Percentiles rank a stretch among this genome's conserved stretches.
phyloP scores from a whole-genome alignment of 495 filamentous ascomycete genomes.

The Xylaria grammica region DNA sequence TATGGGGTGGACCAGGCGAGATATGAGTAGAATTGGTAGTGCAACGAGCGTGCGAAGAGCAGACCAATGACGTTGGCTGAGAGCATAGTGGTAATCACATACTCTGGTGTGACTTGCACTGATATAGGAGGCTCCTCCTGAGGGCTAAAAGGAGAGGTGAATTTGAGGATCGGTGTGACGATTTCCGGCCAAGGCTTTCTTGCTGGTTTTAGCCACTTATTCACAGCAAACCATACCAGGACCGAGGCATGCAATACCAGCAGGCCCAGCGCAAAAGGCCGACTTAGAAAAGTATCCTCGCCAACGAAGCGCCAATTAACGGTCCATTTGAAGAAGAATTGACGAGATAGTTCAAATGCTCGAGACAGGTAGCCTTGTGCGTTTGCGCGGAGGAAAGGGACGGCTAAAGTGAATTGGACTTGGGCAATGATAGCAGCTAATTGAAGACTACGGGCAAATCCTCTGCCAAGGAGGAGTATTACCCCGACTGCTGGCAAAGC shows the following conservation, averaged over 20 bases:
- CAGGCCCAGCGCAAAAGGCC: slow-evolving; percentile 69
- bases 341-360: slow-evolving; percentile 87
- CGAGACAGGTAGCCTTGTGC: slow-evolving; percentile 72
- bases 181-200: slow-evolving; percentile 51
- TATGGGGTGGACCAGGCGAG: slow-evolving; percentile 91
- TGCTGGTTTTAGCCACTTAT: slow-evolving; percentile 54
- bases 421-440: slow-evolving; percentile 74
- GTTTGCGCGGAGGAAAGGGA: slow-evolving; percentile 75
- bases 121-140: slow-evolving; percentile 60
- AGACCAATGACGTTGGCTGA: slow-evolving; percentile 83
- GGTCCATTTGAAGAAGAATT: slow-evolving; percentile 97
- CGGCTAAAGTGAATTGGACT: slow-evolving; percentile 74
- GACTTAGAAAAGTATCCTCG: slow-evolving; percentile 81
- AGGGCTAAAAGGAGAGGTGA: slow-evolving; percentile 57
- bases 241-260: slow-evolving; percentile 71
- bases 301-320: slow-evolving; percentile 96
- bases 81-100: slow-evolving; percentile 78
- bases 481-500: slow-evolving; percentile 78
- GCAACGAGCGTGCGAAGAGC: slow-evolving; percentile 87
- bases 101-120: slow-evolving; percentile 68
- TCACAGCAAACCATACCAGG: slow-evolving; percentile 63
- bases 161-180: slow-evolving; percentile 56
- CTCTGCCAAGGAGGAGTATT: slow-evolving; percentile 71
- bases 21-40: slow-evolving; percentile 98
- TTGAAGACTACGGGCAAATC: slow-evolving; percentile 63